A percentile compares a stretch with the other conserved stretches of the same genome.
These are phyloP conservation scores for Claviceps sp. DNA, from an alignment of 2,329 filamentous ascomycete genomes.

Conservation along the genomic window DNA sequence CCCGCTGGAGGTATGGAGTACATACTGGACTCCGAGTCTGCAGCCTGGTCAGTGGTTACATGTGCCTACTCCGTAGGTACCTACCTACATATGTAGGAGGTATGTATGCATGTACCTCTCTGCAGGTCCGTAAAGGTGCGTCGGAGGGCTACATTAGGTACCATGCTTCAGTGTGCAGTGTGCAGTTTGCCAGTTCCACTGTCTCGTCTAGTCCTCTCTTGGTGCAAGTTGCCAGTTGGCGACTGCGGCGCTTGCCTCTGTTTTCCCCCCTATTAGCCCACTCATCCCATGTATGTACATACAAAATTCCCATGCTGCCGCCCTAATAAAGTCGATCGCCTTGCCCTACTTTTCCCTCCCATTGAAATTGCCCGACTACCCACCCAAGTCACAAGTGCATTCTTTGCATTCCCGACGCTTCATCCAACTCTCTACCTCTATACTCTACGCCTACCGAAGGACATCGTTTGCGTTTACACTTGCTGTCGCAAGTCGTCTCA, in stretches of 20 bases:
- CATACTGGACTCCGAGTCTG: too few relatives aligned
- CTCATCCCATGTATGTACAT: constrained; percentile 4
- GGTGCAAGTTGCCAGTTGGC: neutral
- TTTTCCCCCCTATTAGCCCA: constrained; percentile 4
- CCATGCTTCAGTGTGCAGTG: neutral
- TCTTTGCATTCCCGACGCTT: neutral
- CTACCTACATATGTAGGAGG: too few relatives aligned
- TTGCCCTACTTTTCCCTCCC: constrained; percentile 1
- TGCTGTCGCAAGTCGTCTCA: neutral
- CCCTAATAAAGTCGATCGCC: neutral
- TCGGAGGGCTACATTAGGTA: too few relatives aligned
- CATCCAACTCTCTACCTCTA: neutral
- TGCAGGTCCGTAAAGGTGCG: too few relatives aligned
- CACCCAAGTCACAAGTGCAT: neutral
- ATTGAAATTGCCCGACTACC: neutral
- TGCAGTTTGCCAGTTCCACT: neutral
- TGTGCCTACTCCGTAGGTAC: too few relatives aligned
- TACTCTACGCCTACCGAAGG: constrained; percentile 1
- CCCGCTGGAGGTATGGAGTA: too few relatives aligned
- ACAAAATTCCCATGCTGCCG: constrained; percentile 3
- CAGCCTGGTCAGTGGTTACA: too few relatives aligned
- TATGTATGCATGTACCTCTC: too few relatives aligned
- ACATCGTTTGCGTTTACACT: neutral
- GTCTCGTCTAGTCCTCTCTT: neutral
- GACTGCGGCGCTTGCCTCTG: constrained; percentile 3